Evolutionary conservation across 73 alveolate genomes (phyloP).

Genomic region (Tetrahymena elliotti): DNA sequence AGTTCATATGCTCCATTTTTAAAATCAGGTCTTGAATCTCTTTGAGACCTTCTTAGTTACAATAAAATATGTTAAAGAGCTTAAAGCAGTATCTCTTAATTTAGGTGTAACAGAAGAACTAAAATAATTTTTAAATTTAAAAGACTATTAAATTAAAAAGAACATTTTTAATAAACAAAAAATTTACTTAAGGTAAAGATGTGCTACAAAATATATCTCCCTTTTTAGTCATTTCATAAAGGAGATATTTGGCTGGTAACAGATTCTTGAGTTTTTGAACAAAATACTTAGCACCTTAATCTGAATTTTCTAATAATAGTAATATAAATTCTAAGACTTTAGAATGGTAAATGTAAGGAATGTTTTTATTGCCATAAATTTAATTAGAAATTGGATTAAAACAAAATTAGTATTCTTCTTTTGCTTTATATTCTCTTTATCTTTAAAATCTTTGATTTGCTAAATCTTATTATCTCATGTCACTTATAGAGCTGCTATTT

Average conservation of each 20-base stretch:
- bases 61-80: neutral
- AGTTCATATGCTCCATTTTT: neutral
- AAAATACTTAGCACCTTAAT: neutral
- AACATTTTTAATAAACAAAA: too few species aligned
- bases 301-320: neutral
- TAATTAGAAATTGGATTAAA: neutral
- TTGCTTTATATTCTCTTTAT: neutral
- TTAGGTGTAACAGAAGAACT: neutral
- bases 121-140: neutral
- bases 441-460: too few species aligned
- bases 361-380: neutral
- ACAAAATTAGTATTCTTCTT: neutral
- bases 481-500: neutral
- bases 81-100: neutral
- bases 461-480: neutral
- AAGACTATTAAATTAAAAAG: too few species aligned
- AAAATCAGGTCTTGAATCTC: neutral
- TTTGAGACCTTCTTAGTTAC: neutral
- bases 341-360: neutral
- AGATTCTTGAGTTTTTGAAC: neutral
- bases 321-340: neutral
- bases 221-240: neutral
- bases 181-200: neutral
- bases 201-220: neutral
- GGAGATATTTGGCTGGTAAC: neutral